phyloP scores from a whole-genome alignment of 208 protist genomes.

The Naegleria gruberi region DNA sequence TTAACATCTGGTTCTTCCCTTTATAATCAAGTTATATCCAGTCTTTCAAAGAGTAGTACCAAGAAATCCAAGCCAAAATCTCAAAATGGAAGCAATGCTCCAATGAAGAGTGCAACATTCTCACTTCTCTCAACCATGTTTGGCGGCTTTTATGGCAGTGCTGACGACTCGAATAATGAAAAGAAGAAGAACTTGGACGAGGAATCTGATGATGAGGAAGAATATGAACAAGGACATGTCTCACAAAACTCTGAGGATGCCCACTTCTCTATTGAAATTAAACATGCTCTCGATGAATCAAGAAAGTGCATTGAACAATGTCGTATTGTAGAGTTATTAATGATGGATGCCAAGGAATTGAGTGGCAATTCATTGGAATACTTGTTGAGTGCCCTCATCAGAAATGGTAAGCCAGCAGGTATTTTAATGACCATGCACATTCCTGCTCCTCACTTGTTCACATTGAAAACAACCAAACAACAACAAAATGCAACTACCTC shows the following conservation, averaged over 20 bases:
- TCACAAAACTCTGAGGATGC: background rate
- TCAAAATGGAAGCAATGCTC: background rate
- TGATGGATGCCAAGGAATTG: background rate
- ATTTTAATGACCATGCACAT: background rate
- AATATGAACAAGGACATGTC: background rate
- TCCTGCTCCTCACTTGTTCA: background rate
- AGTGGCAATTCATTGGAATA: background rate
- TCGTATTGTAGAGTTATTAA: slow-evolving; percentile 4
- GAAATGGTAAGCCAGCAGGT: background rate
- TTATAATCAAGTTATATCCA: background rate
- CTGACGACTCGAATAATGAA: background rate
- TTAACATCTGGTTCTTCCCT: background rate
- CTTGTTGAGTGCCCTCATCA: background rate
- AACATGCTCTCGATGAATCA: background rate
- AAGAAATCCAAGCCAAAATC: background rate
- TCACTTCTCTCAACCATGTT: background rate
- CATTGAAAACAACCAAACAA: background rate
- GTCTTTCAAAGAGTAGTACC: background rate
- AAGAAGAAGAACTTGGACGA: background rate
- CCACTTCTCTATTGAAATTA: background rate
- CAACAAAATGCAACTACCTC: background rate
- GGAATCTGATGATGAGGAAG: background rate
- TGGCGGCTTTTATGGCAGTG: background rate
- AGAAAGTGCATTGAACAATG: slow-evolving; percentile 14
- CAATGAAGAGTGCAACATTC: background rate